A percentile compares a stretch with the other conserved stretches of the same genome.
These are phyloP conservation scores for Colletotrichum sp. DNA, from an alignment of 2,329 filamentous ascomycete genomes.

Conservation along the genomic window DNA sequence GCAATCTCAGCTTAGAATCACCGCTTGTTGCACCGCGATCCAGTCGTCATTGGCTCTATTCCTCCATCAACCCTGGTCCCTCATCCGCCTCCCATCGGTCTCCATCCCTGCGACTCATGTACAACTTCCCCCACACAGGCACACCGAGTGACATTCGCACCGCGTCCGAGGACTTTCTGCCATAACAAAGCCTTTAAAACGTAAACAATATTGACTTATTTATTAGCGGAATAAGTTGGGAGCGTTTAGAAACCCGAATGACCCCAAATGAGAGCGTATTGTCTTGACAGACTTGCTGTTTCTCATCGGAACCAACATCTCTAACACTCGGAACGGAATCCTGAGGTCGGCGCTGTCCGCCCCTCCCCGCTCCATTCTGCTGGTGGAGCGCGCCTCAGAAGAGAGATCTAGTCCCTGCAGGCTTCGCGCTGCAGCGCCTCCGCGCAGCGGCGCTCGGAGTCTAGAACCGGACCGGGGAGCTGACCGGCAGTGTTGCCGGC, in stretches of 20 bases:
- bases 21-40: not conserved
- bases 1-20: not conserved
- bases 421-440: not conserved
- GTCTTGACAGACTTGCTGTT: not conserved
- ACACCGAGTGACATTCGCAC: not conserved
- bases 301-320: not conserved
- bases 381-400: not conserved
- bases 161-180: not conserved
- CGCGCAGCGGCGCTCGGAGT: not conserved
- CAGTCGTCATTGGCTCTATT: not conserved
- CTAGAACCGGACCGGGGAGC: not conserved
- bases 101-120: not conserved
- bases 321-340: not conserved
- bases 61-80: not conserved
- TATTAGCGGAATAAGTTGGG: not conserved
- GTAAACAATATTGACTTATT: not conserved
- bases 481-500: not conserved
- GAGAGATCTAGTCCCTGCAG: not conserved
- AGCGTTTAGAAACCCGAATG: not conserved
- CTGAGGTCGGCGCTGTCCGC: not conserved
- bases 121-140: not conserved
- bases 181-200: not conserved
- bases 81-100: not conserved
- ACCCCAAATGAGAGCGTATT: not conserved
- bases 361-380: not conserved